Percentiles rank a stretch among this genome's conserved stretches.
Conservation (phyloP, 148 eudicot species). For the Rhododendron williamsianum region DNA sequence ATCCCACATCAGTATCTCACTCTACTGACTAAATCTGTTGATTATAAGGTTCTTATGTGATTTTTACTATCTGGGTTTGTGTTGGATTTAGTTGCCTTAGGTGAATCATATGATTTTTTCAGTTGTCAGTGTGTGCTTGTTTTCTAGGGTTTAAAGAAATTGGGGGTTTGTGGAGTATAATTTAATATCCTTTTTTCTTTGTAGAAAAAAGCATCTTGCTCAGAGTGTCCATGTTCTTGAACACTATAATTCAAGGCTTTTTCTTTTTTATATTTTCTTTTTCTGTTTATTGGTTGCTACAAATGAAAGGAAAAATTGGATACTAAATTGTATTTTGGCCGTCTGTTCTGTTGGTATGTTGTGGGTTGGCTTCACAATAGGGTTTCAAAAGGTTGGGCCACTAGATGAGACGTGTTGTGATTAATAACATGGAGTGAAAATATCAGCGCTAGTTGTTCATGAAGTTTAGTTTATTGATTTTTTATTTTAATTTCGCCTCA, state of each 20-base stretch:
- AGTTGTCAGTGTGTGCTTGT: background rate
- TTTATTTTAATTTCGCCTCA: background rate
- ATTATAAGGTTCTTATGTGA: background rate
- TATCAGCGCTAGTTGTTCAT: background rate
- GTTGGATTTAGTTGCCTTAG: background rate
- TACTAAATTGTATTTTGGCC: background rate
- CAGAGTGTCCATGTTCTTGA: no score
- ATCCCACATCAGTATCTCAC: background rate
- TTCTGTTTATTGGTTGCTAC: background rate
- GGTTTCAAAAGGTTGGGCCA: background rate
- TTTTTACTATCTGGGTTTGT: background rate
- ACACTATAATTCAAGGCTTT: background rate
- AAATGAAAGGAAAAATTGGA: background rate
- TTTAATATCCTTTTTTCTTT: background rate
- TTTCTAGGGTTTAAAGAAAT: background rate
- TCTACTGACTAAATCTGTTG: background rate
- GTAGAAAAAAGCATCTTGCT: background rate
- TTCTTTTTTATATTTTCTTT: background rate
- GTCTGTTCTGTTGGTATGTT: background rate
- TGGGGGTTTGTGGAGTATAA: background rate
- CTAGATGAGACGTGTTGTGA: background rate
- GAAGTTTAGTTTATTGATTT: background rate
- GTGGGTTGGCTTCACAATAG: background rate
- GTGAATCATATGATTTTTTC: background rate
- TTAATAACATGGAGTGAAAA: background rate